Conservation (phyloP, 257 asterid species). For the Solanum sparsipilum region DNA sequence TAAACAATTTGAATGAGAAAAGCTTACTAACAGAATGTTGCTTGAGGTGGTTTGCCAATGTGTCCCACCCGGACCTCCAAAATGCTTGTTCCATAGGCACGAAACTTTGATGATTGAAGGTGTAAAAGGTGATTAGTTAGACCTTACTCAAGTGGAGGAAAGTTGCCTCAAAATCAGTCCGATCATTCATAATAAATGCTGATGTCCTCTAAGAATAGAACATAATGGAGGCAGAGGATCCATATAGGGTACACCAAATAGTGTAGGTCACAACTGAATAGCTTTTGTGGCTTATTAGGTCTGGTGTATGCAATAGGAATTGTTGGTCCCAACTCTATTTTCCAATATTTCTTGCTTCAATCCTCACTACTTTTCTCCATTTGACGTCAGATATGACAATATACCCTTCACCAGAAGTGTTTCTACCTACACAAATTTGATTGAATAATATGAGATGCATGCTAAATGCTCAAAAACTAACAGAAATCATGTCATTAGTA, state of each 20-base stretch:
- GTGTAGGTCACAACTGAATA: neutral
- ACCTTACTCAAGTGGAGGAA: neutral
- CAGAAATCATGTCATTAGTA: neutral
- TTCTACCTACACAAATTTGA: neutral
- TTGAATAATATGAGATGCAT: neutral
- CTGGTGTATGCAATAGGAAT: neutral
- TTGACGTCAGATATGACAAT: neutral
- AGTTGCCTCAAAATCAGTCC: neutral
- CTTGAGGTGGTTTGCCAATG: neutral
- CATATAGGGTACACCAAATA: neutral
- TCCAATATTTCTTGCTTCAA: neutral
- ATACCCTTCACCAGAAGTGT: neutral
- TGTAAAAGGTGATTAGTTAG: neutral
- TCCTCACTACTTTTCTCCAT: neutral
- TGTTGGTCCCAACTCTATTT: neutral
- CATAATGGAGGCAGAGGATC: neutral
- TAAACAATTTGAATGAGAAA: neutral
- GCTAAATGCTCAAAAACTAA: neutral
- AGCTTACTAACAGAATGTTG: neutral
- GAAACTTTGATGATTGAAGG: neutral
- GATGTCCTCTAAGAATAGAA: neutral
- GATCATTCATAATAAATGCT: neutral
- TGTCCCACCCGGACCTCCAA: neutral
- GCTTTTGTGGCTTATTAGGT: neutral
- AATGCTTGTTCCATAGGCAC: neutral